Evolutionary conservation across 257 asterid species (phyloP).

Genomic region (Linaria vulgaris): DNA sequence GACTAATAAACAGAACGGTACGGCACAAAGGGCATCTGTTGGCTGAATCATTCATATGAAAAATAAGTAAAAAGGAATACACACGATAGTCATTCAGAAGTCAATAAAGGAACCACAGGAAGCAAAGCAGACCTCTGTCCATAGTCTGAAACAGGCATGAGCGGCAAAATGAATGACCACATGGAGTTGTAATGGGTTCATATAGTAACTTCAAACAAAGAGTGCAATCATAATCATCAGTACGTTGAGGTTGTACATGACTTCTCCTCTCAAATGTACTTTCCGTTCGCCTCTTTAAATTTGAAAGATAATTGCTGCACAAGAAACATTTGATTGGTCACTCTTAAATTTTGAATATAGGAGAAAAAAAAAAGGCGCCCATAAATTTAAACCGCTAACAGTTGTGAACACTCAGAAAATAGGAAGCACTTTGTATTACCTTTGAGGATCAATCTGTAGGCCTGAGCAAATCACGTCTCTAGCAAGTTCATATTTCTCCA

Average conservation of each 20-base stretch:
- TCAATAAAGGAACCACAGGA: constrained; percentile 16
- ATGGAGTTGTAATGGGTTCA: constrained; percentile 93
- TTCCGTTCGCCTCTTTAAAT: constrained; percentile 52
- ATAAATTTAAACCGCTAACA: neutral
- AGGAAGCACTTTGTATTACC: constrained; percentile 43
- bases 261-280: constrained; percentile 46
- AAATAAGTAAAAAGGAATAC: constrained; percentile 2
- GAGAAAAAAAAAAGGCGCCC: neutral
- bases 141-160: constrained; percentile 93
- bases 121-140: constrained; percentile 72
- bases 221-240: constrained; percentile 97
- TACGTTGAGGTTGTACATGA: constrained; percentile 57
- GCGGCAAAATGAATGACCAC: constrained; percentile 98
- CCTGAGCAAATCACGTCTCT: constrained; percentile 69
- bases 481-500: constrained; percentile 80
- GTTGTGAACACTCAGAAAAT: neutral
- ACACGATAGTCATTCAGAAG: constrained; percentile 3
- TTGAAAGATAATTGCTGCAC: constrained; percentile 61
- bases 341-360: neutral
- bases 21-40: constrained; percentile 95
- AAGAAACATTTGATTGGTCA: constrained; percentile 16
- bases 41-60: constrained; percentile 47
- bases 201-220: constrained; percentile 83
- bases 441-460: constrained; percentile 65
- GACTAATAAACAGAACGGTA: constrained; percentile 79